Conservation (phyloP, 192 early-diverging fungal genomes). For the Coemansia sp. region DNA sequence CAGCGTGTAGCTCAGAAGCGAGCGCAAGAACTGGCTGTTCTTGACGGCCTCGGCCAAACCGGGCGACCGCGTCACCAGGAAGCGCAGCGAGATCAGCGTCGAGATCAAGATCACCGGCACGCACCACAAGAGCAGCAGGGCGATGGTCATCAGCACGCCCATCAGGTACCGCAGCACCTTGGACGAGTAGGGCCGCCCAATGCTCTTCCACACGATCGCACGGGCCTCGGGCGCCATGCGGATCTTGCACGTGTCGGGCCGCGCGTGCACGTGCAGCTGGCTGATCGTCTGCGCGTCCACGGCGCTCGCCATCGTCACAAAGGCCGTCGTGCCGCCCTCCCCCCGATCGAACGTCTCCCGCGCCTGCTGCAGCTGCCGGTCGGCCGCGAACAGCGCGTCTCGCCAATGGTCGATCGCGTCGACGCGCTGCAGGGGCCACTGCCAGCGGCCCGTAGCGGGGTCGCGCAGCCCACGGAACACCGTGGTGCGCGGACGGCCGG, state of each 20-base stretch:
- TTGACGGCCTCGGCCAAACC: constrained; percentile 58
- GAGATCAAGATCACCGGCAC: constrained; percentile 67
- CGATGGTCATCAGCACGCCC: constrained; percentile 57
- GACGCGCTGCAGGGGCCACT: constrained; percentile 32
- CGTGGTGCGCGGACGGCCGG: constrained; percentile 7
- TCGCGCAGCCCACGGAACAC: not conserved
- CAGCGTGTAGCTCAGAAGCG: constrained; percentile 65
- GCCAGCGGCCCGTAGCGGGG: no score
- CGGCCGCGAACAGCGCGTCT: constrained; percentile 53
- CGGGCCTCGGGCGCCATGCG: constrained; percentile 71
- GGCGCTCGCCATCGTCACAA: constrained; percentile 70
- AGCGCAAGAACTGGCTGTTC: constrained; percentile 58
- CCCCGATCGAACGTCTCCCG: constrained; percentile 11
- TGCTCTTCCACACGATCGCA: constrained; percentile 68
- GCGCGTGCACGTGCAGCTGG: constrained; percentile 62
- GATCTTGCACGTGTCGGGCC: constrained; percentile 60
- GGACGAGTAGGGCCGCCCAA: constrained; percentile 57
- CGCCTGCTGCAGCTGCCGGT: constrained; percentile 50
- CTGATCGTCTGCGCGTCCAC: constrained; percentile 64
- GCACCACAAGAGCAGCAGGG: constrained; percentile 72
- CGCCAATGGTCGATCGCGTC: constrained; percentile 69
- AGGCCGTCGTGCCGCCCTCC: constrained; percentile 56
- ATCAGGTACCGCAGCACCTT: constrained; percentile 57
- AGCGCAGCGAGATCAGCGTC: constrained; percentile 64
- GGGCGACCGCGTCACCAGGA: constrained; percentile 60